Percentiles rank a stretch among this genome's conserved stretches.
Evolutionary conservation across 192 early-diverging fungal species (phyloP).

Genomic region (Phlyctochytrium planicorne): DNA sequence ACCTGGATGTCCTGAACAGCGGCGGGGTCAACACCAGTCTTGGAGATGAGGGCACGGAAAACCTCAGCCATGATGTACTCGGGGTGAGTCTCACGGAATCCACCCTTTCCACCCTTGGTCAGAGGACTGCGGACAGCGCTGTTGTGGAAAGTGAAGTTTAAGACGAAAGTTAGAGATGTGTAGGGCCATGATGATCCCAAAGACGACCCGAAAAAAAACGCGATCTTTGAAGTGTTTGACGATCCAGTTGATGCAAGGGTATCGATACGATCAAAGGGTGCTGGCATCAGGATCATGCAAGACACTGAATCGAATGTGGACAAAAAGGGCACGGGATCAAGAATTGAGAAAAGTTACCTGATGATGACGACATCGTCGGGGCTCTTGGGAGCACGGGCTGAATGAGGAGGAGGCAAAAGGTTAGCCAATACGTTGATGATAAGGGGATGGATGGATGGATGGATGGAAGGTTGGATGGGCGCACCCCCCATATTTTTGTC

Average conservation of each 20-base stretch:
- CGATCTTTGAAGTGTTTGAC: no score
- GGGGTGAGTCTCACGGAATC: conserved; percentile 85
- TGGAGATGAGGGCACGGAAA: conserved; percentile 72
- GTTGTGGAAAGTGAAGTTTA: background rate
- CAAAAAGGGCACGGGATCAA: no score
- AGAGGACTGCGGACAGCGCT: conserved; percentile 83
- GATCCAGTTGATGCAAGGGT: no score
- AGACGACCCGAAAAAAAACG: no score
- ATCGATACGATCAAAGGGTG: no score
- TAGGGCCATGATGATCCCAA: no score
- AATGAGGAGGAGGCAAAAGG: background rate
- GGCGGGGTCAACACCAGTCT: conserved; percentile 79
- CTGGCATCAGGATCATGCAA: no score
- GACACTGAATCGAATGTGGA: no score
- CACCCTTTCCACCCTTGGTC: conserved; percentile 86
- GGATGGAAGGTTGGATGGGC: no score
- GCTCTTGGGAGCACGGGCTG: conserved; percentile 57
- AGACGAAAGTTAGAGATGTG: background rate
- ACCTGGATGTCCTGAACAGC: conserved; percentile 80
- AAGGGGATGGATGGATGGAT: no score
- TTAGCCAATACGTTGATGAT: background rate
- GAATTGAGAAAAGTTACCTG: conserved; percentile 24
- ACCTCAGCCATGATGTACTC: conserved; percentile 71
- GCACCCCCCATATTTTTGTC: no score
- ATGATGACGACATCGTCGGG: conserved; percentile 95